phyloP scores from a whole-genome alignment of 1,284 basidiomycete genomes.

The Tilletia indica region DNA sequence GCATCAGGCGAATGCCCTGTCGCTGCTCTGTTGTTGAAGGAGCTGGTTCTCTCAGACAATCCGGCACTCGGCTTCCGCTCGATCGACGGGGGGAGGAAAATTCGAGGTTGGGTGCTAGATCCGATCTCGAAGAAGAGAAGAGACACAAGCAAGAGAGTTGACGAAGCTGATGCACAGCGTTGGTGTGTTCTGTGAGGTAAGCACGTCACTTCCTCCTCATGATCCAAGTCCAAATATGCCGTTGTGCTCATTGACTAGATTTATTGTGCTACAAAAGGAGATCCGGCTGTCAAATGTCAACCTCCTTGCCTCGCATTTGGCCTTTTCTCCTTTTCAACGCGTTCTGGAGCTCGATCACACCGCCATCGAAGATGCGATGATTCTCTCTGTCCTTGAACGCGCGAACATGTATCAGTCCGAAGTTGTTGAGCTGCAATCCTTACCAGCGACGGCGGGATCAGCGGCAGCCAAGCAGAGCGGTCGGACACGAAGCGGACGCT shows the following conservation, averaged over 20 bases:
- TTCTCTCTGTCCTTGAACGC: background rate
- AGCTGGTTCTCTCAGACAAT: conserved; percentile 11
- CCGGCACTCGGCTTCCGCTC: background rate
- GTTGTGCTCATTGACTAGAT: background rate
- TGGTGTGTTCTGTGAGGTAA: no score
- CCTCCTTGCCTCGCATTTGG: background rate
- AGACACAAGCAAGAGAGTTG: conserved; percentile 6
- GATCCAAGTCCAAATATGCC: no score
- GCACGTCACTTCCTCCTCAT: no score
- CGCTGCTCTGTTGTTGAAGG: background rate
- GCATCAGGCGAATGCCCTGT: no score
- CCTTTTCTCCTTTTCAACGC: conserved; percentile 4
- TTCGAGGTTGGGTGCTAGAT: background rate
- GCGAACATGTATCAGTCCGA: background rate
- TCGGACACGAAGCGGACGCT: background rate
- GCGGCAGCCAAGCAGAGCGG: background rate
- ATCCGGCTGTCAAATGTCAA: conserved; percentile 1
- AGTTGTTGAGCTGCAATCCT: background rate
- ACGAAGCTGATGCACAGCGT: conserved; percentile 3
- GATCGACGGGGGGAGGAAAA: background rate
- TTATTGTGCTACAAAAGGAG: background rate
- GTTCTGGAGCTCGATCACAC: conserved; percentile 14
- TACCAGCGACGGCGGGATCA: no score
- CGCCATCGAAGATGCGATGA: background rate
- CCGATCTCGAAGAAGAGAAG: background rate